Evolutionary conservation across 2,329 filamentous ascomycete species (phyloP).

Genomic region (Emmonsiellopsis sp.): DNA sequence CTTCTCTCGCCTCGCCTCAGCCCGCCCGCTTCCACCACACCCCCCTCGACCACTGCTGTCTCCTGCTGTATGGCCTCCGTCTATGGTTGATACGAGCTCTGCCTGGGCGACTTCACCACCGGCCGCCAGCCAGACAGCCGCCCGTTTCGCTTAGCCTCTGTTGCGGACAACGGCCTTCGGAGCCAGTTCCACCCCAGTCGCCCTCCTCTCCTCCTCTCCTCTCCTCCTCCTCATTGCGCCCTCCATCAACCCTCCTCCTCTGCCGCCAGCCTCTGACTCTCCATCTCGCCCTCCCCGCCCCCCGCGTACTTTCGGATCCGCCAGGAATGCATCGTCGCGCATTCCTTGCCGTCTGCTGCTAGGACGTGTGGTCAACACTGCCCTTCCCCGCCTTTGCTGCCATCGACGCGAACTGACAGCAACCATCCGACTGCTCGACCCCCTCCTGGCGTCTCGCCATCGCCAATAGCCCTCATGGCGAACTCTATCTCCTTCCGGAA

Average conservation of each 20-base stretch:
- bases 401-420: conserved; percentile 23
- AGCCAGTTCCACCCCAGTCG: not conserved
- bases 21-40: not conserved
- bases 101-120: not conserved
- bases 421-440: conserved; percentile 13
- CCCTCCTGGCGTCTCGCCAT: conserved; percentile 14
- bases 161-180: conserved; percentile 1
- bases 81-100: not conserved
- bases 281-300: not conserved
- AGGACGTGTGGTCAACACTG: conserved; percentile 29
- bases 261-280: too few species aligned
- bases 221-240: not conserved
- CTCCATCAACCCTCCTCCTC: not conserved
- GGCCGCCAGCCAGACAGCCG: not conserved
- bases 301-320: conserved; percentile 6
- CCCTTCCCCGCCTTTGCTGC: conserved; percentile 28
- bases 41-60: not conserved
- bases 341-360: conserved; percentile 28
- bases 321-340: conserved; percentile 33
- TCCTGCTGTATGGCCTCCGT: not conserved
- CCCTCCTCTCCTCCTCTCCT: not conserved
- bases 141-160: conserved; percentile 2
- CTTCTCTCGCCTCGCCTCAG: not conserved
- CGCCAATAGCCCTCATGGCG: conserved; percentile 21
- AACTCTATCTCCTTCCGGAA: conserved; percentile 28